These are phyloP conservation scores for Vitis cinerea DNA, from an alignment of 164 flowering plant species.

Conservation along the genomic window DNA sequence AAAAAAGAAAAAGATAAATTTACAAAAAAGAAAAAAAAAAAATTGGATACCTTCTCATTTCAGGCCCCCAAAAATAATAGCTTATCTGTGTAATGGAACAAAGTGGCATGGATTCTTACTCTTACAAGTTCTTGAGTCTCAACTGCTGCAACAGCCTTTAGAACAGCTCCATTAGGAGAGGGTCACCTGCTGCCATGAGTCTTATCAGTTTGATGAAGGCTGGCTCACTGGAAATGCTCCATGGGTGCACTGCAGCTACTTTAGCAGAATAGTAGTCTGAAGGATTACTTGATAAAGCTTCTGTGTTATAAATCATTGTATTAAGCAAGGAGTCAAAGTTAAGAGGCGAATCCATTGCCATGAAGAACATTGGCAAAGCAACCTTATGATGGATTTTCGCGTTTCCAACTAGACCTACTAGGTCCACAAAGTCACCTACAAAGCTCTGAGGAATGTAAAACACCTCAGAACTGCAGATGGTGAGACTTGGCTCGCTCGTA, in stretches of 20 bases:
- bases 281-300: not conserved
- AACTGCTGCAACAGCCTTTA: not conserved
- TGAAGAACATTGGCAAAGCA: not conserved
- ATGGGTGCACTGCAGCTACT: not conserved
- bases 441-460: not conserved
- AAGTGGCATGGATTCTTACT: too few relatives aligned
- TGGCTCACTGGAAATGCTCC: not conserved
- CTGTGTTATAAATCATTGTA: not conserved
- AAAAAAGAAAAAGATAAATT: too few relatives aligned
- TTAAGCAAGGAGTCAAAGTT: not conserved
- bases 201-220: not conserved
- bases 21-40: too few relatives aligned
- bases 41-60: too few relatives aligned
- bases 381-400: not conserved
- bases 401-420: not conserved
- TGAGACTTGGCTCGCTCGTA: not conserved
- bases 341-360: not conserved
- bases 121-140: too few relatives aligned
- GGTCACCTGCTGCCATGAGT: slow-evolving; percentile 1
- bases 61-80: too few relatives aligned
- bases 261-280: not conserved
- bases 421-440: not conserved
- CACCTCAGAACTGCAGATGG: not conserved
- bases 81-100: too few relatives aligned
- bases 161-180: not conserved